These are phyloP conservation scores for Stipa capillata DNA, from an alignment of 176 grass and related monocot species.

Conservation along the genomic window DNA sequence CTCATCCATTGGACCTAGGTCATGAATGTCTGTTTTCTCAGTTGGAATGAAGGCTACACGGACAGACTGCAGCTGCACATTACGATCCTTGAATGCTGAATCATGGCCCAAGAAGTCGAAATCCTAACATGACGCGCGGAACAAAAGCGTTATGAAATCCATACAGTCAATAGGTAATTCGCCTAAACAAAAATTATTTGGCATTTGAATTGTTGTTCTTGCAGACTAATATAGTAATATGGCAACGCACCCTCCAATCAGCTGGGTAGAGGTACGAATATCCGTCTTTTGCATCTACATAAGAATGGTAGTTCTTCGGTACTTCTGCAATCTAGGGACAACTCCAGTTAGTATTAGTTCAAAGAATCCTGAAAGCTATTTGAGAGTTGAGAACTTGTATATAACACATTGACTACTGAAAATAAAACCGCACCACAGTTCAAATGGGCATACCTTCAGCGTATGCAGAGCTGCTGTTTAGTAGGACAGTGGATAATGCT, in stretches of 20 bases:
- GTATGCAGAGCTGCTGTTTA: constrained; percentile 27
- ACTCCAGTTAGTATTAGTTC: constrained; percentile 18
- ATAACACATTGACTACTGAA: neutral
- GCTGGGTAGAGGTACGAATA: constrained; percentile 79
- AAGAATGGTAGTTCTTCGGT: constrained; percentile 59
- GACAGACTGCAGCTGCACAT: constrained; percentile 66
- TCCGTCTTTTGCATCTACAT: constrained; percentile 75
- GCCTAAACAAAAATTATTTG: neutral
- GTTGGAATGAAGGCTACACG: constrained; percentile 81
- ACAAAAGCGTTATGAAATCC: neutral
- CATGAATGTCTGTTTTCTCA: constrained; percentile 68
- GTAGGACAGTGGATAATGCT: constrained; percentile 38
- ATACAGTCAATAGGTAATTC: neutral
- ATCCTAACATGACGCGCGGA: constrained; percentile 35
- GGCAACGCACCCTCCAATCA: constrained; percentile 77
- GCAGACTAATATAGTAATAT: neutral
- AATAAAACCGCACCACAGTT: neutral
- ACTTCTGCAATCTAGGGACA: constrained; percentile 56
- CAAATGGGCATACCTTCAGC: constrained; percentile 64
- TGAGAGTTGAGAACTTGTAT: neutral
- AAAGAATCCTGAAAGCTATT: neutral
- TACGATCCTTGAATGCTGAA: constrained; percentile 85
- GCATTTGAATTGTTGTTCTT: neutral
- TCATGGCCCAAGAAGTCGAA: constrained; percentile 90
- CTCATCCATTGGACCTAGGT: constrained; percentile 94